A percentile compares a stretch with the other conserved stretches of the same genome.
These are phyloP conservation scores for Diutina catenulata DNA, from an alignment of 1,139 yeast genomes.

Conservation along the genomic window DNA sequence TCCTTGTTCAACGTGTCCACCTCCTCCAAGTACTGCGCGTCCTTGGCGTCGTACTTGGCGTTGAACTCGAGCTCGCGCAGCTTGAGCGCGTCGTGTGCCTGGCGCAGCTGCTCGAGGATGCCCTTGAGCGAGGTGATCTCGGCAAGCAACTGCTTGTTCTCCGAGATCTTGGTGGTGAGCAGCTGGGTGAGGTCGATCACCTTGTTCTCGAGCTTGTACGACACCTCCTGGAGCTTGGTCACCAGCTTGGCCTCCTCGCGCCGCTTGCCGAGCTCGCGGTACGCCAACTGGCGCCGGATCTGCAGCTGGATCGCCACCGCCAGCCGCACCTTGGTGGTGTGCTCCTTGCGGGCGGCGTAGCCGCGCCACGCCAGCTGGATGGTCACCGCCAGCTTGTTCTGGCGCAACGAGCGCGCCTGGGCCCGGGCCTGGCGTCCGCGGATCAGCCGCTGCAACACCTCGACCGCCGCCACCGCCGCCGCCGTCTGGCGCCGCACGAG, in stretches of 20 bases:
- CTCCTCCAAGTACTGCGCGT: conserved; percentile 37
- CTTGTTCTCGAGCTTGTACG: conserved; percentile 87
- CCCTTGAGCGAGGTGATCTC: conserved; percentile 47
- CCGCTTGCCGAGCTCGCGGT: conserved; percentile 46
- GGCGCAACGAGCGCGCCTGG: conserved; percentile 31
- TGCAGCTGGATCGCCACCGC: conserved; percentile 68
- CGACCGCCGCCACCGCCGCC: conserved; percentile 36
- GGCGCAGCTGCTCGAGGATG: conserved; percentile 41
- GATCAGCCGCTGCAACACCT: conserved; percentile 52
- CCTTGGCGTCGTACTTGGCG: conserved; percentile 32
- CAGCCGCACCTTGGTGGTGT: conserved; percentile 31
- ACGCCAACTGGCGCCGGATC: conserved; percentile 68
- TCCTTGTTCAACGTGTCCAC: conserved; percentile 45
- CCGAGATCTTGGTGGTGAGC: conserved; percentile 64
- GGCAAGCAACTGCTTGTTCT: conserved; percentile 57
- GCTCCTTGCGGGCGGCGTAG: conserved; percentile 34
- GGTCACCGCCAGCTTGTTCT: conserved; percentile 47
- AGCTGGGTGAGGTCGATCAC: conserved; percentile 89
- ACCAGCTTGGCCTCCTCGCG: conserved; percentile 86
- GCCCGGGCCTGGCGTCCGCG: conserved; percentile 57
- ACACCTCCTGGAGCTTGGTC: conserved; percentile 79
- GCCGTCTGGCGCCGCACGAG: conserved; percentile 37
- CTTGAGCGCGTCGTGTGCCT: conserved; percentile 45
- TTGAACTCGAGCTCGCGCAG: conserved; percentile 44
- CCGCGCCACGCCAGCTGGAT: conserved; percentile 67